phyloP scores from a whole-genome alignment of 1,139 yeast species.

The Yarrowia galli region DNA sequence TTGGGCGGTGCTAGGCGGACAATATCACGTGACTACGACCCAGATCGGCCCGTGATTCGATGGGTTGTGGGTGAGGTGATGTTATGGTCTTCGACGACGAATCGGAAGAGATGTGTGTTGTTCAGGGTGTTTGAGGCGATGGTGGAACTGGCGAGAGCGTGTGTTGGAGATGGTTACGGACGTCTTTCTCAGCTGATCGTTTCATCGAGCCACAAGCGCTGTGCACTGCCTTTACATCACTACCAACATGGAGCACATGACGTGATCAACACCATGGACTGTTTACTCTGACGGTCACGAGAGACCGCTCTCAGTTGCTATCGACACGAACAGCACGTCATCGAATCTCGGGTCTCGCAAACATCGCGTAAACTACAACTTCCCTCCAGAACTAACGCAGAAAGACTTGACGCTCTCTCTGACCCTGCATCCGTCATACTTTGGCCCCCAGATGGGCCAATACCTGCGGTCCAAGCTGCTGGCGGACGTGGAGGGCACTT shows the following conservation, averaged over 20 bases:
- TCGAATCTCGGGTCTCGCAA: too few relatives aligned
- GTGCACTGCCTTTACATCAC: too few relatives aligned
- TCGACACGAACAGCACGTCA: too few relatives aligned
- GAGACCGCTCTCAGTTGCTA: too few relatives aligned
- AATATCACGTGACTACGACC: background rate
- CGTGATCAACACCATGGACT: too few relatives aligned
- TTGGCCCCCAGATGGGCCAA: constrained; percentile 98
- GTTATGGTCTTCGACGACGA: background rate
- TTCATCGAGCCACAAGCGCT: too few relatives aligned
- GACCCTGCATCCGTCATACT: constrained; percentile 95
- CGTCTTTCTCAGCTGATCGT: too few relatives aligned
- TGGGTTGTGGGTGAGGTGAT: background rate
- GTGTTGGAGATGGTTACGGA: background rate
- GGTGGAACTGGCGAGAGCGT: background rate
- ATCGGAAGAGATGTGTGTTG: too few relatives aligned
- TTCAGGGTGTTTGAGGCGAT: background rate
- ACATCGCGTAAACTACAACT: too few relatives aligned
- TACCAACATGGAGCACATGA: too few relatives aligned
- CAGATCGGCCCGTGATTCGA: constrained; percentile 32
- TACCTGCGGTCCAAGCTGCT: constrained; percentile 85
- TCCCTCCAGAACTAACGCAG: constrained; percentile 24
- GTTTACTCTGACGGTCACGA: too few relatives aligned
- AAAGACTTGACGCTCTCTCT: constrained; percentile 91
- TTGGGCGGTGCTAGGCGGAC: background rate
- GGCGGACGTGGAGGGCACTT: constrained; percentile 97